Base-by-base conservation (phyloP, 2,329 filamentous ascomycete species). In the Curvularia lunata region DNA sequence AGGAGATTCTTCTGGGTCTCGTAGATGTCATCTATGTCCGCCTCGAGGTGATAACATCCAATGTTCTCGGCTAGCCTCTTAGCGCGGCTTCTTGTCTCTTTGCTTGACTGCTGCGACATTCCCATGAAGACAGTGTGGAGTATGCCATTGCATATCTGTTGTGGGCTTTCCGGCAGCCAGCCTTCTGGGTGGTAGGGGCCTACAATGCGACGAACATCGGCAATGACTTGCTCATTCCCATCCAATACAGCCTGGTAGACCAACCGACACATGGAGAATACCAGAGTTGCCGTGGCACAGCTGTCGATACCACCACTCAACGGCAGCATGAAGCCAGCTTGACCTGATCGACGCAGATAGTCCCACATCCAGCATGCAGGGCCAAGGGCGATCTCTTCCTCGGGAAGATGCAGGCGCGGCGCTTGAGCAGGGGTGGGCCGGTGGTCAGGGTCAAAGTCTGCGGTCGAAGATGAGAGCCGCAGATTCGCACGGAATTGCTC, bases 311-410 rank as follows among this genome's bases (percentile, higher is more conserved):
- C 86, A 10, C 86, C 86, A 54, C 79, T 82, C 1, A 88, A 77
- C 0, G 86, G 83, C 0, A 88, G 75, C 32, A 87, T 78, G 64
- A 81, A 88, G 1, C 86, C 86, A 8, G 83, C 81, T 18, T 79
- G 77, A 25, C 77, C 77, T 8, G 77, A 84, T 23, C 84, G 75
- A 5, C 84, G 75, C 0, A 88, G 75, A 64, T 87, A 88, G 63
- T 88, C 85, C 85, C 85, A 91, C 1, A 91, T 75, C 81, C 85
- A 91, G 65, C 84, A 87, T 4, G 86, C 88, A 1, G 86, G 83
- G 0, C 85, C 85, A 1, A 87, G 75, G 1, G 85, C 85, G 57
- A 91, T 90, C 28, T 77, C 75, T 66, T 91, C 86, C 66, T 89
- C 87, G 0, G 87, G 86, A 0, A 78, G 40, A 81, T 60, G 58